Evolutionary conservation across 75 land plant species (phyloP).

Genomic region (Gnetum montanum): DNA sequence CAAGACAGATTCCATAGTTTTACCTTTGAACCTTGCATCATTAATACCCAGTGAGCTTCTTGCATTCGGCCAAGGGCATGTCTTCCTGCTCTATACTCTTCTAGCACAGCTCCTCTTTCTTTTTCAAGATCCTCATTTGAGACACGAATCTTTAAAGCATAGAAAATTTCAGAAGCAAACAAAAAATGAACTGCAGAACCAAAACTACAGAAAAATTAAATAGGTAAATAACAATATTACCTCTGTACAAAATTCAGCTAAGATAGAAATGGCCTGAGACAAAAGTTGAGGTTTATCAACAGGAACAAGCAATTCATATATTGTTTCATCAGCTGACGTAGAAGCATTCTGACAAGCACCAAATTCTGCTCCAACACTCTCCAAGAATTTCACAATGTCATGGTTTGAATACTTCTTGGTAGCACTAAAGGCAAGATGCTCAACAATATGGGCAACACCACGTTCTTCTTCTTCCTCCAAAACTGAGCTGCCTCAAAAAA

Average conservation of each 20-base stretch:
- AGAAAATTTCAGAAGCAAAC: conserved; percentile 2
- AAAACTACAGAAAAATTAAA: not conserved
- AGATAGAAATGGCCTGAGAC: conserved; percentile 79
- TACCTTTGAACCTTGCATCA: conserved; percentile 97
- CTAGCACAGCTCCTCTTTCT: conserved; percentile 96
- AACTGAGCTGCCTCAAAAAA: conserved; percentile 81
- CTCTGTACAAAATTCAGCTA: conserved; percentile 95
- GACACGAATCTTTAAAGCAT: conserved; percentile 54
- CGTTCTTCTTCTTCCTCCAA: conserved; percentile 97
- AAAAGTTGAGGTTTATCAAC: conserved; percentile 92
- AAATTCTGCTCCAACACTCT: conserved; percentile 97
- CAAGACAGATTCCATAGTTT: no score
- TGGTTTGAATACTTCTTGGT: conserved; percentile 88
- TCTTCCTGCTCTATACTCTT: conserved; percentile 86
- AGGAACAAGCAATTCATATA: conserved; percentile 94
- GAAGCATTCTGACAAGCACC: conserved; percentile 98
- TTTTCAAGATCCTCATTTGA: conserved; percentile 90
- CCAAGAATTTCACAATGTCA: conserved; percentile 90
- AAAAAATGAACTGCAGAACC: not conserved
- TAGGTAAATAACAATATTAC: conserved; percentile 18
- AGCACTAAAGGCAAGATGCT: conserved; percentile 98
- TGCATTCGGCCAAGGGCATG: conserved; percentile 96
- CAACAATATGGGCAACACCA: conserved; percentile 98
- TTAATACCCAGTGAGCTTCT: conserved; percentile 86
- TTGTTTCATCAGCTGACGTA: conserved; percentile 91